phyloP scores from a whole-genome alignment of 2,329 filamentous ascomycete genomes.

The Tetracladium maxilliforme region DNA sequence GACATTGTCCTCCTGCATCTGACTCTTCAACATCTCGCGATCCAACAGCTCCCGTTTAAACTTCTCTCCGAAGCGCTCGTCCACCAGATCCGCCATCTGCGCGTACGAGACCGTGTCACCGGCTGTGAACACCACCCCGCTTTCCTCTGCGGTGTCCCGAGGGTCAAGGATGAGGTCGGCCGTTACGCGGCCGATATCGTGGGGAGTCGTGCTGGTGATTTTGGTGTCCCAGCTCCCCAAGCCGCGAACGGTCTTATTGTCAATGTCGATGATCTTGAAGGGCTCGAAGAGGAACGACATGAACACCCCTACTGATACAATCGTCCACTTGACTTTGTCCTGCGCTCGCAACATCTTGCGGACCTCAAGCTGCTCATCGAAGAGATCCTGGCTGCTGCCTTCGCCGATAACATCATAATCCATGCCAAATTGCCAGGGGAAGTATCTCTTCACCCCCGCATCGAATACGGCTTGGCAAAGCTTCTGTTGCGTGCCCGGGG shows the following conservation, averaged over 20 bases:
- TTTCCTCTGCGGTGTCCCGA: constrained; percentile 12
- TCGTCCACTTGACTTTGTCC: constrained; percentile 36
- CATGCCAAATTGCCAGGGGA: constrained; percentile 64
- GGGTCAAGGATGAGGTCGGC: constrained; percentile 37
- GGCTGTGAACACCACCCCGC: constrained; percentile 38
- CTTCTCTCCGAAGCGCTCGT: constrained; percentile 20
- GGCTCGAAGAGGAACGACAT: constrained; percentile 53
- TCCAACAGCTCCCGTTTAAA: constrained; percentile 36
- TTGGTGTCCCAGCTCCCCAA: constrained; percentile 46
- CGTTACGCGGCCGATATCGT: constrained; percentile 47
- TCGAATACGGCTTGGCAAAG: constrained; percentile 37
- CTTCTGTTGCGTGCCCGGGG: constrained; percentile 39
- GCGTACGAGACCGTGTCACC: constrained; percentile 48
- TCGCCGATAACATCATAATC: constrained; percentile 52
- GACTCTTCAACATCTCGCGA: constrained; percentile 23
- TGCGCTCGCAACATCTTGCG: constrained; percentile 33
- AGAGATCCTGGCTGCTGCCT: constrained; percentile 45
- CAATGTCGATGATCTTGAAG: constrained; percentile 47
- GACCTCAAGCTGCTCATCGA: constrained; percentile 52
- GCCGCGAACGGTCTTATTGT: constrained; percentile 25
- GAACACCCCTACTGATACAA: constrained; percentile 57
- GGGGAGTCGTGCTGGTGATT: constrained; percentile 46
- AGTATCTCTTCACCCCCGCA: constrained; percentile 33
- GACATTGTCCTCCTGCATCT: constrained; percentile 28
- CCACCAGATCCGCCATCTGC: constrained; percentile 35